Evolutionary conservation across 2,329 filamentous ascomycete genomes (phyloP).

Genomic region (Fusarium sp.): DNA sequence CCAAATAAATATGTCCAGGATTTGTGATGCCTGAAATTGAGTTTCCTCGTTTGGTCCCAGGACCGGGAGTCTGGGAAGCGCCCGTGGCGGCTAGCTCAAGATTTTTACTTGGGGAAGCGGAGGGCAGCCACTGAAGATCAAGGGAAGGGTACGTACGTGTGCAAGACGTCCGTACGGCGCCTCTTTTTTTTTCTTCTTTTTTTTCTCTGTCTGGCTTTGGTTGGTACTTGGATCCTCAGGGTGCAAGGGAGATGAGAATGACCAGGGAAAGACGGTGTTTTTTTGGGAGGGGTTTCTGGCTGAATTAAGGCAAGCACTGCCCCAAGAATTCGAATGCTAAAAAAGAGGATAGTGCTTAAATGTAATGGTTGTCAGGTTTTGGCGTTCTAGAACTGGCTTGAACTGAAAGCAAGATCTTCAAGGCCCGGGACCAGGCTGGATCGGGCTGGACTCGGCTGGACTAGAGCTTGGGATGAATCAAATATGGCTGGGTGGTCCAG

Average conservation of each 20-base stretch:
- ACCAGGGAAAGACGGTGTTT: slow-evolving; percentile 14
- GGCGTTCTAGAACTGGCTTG: slow-evolving; percentile 37
- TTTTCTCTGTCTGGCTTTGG: neutral
- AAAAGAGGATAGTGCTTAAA: slow-evolving; percentile 23
- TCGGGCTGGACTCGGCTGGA: slow-evolving; percentile 32
- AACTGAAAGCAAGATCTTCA: slow-evolving; percentile 27
- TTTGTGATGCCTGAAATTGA: slow-evolving; percentile 41
- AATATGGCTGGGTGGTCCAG: slow-evolving; percentile 1
- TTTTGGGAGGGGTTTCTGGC: slow-evolving; percentile 21
- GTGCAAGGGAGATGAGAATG: neutral
- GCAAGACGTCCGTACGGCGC: slow-evolving; percentile 11
- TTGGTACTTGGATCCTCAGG: neutral
- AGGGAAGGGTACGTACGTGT: neutral
- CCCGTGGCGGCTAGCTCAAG: slow-evolving; percentile 40
- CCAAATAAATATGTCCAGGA: slow-evolving; percentile 29
- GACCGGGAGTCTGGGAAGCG: slow-evolving; percentile 41
- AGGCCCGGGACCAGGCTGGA: slow-evolving; percentile 31
- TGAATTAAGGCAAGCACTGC: slow-evolving; percentile 7
- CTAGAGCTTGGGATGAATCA: slow-evolving; percentile 22
- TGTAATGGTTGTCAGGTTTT: slow-evolving; percentile 25
- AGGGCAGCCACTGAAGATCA: slow-evolving; percentile 12
- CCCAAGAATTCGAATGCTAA: slow-evolving; percentile 21
- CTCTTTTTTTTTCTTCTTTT: neutral
- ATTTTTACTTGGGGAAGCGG: slow-evolving; percentile 35
- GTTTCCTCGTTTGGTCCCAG: slow-evolving; percentile 36